phyloP scores from a whole-genome alignment of 1,284 basidiomycete species.

The Pyrrhoderma noxium region DNA sequence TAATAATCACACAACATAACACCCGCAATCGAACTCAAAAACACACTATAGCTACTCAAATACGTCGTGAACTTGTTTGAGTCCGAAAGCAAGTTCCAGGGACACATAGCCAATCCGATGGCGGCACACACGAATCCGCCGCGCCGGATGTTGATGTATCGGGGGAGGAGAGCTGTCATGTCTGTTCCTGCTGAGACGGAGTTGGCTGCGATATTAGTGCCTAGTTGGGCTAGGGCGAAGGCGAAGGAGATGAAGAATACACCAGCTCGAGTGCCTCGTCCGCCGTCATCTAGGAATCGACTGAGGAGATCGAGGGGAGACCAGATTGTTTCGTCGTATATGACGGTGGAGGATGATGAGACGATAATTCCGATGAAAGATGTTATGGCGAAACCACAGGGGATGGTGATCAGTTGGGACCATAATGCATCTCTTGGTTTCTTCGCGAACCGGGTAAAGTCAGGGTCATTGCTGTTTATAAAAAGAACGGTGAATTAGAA shows the following conservation, averaged over 20 bases:
- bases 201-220: conserved; percentile 81
- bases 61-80: conserved; percentile 79
- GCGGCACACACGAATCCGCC: conserved; percentile 76
- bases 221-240: conserved; percentile 67
- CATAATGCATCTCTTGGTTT: conserved; percentile 60
- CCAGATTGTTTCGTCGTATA: conserved; percentile 78
- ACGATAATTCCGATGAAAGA: conserved; percentile 83
- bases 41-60: conserved; percentile 78
- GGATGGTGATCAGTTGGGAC: conserved; percentile 70
- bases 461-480: conserved; percentile 58
- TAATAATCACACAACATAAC: conserved; percentile 82
- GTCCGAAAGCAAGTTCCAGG: conserved; percentile 75
- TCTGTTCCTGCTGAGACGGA: conserved; percentile 82
- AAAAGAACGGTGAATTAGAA: conserved; percentile 12
- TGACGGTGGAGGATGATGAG: conserved; percentile 67
- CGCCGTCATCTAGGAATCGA: conserved; percentile 52
- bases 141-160: conserved; percentile 80
- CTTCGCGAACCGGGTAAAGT: conserved; percentile 70
- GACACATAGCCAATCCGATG: conserved; percentile 68
- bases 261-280: conserved; percentile 10
- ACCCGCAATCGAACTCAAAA: conserved; percentile 74
- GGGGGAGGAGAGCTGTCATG: conserved; percentile 72
- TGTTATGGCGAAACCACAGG: conserved; percentile 69
- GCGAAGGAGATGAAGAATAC: conserved; percentile 70
- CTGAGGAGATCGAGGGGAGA: conserved; percentile 69